Conservation (phyloP, 768 basidiomycete genomes). For the Cantharellus anzutake region DNA sequence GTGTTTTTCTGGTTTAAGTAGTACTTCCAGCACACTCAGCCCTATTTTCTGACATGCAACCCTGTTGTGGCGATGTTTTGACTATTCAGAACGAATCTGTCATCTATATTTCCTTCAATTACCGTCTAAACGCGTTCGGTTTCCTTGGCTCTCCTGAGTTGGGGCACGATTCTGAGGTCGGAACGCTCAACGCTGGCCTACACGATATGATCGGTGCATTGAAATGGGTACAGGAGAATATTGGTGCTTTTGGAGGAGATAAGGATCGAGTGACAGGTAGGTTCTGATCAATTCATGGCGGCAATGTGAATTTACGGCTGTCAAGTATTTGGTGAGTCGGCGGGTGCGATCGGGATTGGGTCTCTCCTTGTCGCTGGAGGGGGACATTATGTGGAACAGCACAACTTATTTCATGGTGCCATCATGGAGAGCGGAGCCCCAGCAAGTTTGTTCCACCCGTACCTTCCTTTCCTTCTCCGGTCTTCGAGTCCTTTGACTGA, state of each 20-base stretch:
- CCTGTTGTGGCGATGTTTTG: not conserved
- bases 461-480: not conserved
- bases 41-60: too few relatives aligned
- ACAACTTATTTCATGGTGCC: too few relatives aligned
- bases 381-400: too few relatives aligned
- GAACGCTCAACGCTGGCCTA: not conserved
- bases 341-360: too few relatives aligned
- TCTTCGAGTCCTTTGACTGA: too few relatives aligned
- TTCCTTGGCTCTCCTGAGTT: not conserved
- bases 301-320: not conserved
- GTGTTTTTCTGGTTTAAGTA: not conserved
- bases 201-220: too few relatives aligned
- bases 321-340: not conserved
- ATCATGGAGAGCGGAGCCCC: too few relatives aligned
- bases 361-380: too few relatives aligned
- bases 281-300: not conserved
- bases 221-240: too few relatives aligned
- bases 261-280: not conserved
- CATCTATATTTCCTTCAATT: too few relatives aligned
- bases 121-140: not conserved
- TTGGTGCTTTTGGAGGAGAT: not conserved
- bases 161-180: not conserved
- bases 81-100: too few relatives aligned
- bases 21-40: too few relatives aligned
- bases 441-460: not conserved